These are phyloP conservation scores for Spergularia bocconei DNA, from an alignment of 148 eudicot genomes.

Conservation along the genomic window DNA sequence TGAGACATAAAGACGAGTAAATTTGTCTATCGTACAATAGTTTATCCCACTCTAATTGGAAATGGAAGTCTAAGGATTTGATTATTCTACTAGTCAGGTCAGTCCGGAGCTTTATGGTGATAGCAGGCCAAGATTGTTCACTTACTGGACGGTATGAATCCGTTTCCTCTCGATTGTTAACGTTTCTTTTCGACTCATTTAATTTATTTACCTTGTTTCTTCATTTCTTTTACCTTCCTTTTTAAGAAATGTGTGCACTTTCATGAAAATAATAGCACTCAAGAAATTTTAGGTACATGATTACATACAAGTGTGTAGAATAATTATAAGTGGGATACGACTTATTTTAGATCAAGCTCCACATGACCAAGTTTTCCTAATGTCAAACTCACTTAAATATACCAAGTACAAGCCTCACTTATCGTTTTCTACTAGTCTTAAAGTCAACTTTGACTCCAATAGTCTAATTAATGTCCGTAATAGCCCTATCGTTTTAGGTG, in stretches of 20 bases:
- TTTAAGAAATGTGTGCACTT: neutral
- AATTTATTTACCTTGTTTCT: neutral
- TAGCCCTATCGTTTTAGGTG: neutral
- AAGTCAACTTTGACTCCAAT: slow-evolving; percentile 15
- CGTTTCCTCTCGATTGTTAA: neutral
- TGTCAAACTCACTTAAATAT: slow-evolving; percentile 8
- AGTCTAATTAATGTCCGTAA: neutral
- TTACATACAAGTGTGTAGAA: neutral
- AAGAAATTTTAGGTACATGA: no score
- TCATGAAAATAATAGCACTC: neutral
- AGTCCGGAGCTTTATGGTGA: slow-evolving; percentile 99
- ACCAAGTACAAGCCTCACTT: neutral
- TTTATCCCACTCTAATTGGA: neutral
- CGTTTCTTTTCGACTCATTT: neutral
- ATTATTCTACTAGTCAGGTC: slow-evolving; percentile 99
- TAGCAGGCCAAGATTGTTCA: slow-evolving; percentile 89
- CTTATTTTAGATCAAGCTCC: neutral
- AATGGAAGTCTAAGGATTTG: slow-evolving; percentile 52
- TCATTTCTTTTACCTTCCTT: neutral
- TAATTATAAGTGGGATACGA: neutral
- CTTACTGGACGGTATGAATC: slow-evolving; percentile 92
- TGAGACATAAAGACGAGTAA: neutral
- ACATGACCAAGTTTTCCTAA: slow-evolving; percentile 1
- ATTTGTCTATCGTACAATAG: neutral
- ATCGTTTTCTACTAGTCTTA: neutral